Percentiles rank a stretch among this genome's conserved stretches.
These are phyloP conservation scores for Cylindrodendrum hubeiense DNA, from an alignment of 2,329 filamentous ascomycete species.

Conservation along the genomic window DNA sequence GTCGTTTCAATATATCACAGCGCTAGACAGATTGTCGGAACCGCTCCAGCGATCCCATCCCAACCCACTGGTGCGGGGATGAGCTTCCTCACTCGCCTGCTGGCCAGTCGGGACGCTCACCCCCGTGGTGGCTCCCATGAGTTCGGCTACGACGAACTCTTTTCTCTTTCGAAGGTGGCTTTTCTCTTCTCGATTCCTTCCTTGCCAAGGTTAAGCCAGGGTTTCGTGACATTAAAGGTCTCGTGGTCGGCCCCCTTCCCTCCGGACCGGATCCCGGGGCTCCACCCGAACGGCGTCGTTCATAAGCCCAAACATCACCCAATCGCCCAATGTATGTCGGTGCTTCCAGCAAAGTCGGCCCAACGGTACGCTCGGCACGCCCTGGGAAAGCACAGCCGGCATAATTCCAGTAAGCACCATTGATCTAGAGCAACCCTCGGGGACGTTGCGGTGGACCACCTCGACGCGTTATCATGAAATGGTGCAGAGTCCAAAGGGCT, in stretches of 20 bases:
- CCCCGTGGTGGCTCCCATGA: constrained; percentile 28
- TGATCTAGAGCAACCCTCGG: not conserved
- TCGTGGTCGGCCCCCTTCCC: not conserved
- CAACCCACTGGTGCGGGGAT: constrained; percentile 39
- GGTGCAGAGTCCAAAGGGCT: constrained; percentile 11
- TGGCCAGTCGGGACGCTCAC: constrained; percentile 17
- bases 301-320: constrained; percentile 11
- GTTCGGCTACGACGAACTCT: constrained; percentile 31
- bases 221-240: constrained; percentile 17
- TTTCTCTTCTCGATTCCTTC: constrained; percentile 38
- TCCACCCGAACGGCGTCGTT: constrained; percentile 21
- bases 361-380: not conserved
- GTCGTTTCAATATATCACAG: constrained; percentile 42
- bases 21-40: constrained; percentile 47
- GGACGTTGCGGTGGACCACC: constrained; percentile 13
- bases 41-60: constrained; percentile 38
- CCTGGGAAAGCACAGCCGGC: constrained; percentile 11
- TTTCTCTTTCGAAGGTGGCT: constrained; percentile 27
- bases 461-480: constrained; percentile 9
- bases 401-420: not conserved
- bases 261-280: constrained; percentile 27
- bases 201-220: constrained; percentile 19
- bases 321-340: constrained; percentile 7
- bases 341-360: constrained; percentile 8
- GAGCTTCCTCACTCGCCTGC: constrained; percentile 29